Percentiles rank a stretch among this genome's conserved stretches.
These are phyloP conservation scores for Tetrapisispora taiwanensis DNA, from an alignment of 805 yeast genomes.

Conservation along the genomic window DNA sequence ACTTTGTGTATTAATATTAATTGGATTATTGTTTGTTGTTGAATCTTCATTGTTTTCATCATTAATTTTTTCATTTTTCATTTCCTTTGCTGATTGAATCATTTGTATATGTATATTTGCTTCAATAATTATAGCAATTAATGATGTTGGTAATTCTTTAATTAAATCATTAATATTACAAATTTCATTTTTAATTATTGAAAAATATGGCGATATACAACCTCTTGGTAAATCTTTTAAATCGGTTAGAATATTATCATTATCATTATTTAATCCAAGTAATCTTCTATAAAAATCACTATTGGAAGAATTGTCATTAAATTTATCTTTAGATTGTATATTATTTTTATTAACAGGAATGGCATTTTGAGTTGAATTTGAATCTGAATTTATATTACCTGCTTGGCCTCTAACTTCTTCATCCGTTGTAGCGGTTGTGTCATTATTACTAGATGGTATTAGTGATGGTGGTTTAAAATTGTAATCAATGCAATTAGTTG, in stretches of 20 bases:
- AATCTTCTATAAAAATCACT: constrained; percentile 23
- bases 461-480: constrained; percentile 11
- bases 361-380: background rate
- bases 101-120: constrained; percentile 4
- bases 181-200: constrained; percentile 20
- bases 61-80: constrained; percentile 1
- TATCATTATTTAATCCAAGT: constrained; percentile 16
- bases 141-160: constrained; percentile 23
- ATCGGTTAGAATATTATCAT: constrained; percentile 3
- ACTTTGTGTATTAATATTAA: constrained; percentile 14
- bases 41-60: background rate
- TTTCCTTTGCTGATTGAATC: constrained; percentile 1
- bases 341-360: background rate
- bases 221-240: constrained; percentile 14
- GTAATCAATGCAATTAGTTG: constrained; percentile 25
- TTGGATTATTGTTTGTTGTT: background rate
- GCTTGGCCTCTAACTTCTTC: background rate
- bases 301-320: background rate
- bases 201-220: constrained; percentile 24
- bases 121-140: constrained; percentile 23
- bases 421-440: background rate
- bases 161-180: constrained; percentile 21
- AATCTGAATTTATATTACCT: background rate
- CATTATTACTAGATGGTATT: background rate
- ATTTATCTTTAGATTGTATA: background rate